These are phyloP conservation scores for Aspergillus hortae DNA, from an alignment of 2,329 filamentous ascomycete genomes.

Conservation along the genomic window DNA sequence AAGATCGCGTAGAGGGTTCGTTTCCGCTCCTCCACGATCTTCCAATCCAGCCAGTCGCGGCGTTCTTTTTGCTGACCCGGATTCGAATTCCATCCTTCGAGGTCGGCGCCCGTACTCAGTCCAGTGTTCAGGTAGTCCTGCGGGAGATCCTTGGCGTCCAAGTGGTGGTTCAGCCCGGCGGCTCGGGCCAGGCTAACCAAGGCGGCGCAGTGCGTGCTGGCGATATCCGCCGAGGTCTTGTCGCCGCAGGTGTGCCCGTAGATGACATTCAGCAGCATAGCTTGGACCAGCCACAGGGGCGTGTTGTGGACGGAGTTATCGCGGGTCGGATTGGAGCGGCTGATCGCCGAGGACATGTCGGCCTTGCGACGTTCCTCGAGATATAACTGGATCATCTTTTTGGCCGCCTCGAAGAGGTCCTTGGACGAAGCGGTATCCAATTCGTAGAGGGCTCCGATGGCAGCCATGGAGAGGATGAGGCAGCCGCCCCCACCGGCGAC, in stretches of 20 bases:
- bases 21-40: constrained; percentile 82
- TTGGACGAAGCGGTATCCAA: constrained; percentile 74
- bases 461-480: constrained; percentile 80
- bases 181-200: constrained; percentile 87
- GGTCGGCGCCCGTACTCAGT: constrained; percentile 44
- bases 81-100: constrained; percentile 34
- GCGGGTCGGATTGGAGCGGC: constrained; percentile 48
- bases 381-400: constrained; percentile 92
- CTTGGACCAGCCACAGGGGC: constrained; percentile 91
- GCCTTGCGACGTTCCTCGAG: constrained; percentile 86
- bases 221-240: constrained; percentile 84
- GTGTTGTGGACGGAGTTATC: constrained; percentile 69
- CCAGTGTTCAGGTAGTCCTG: constrained; percentile 43
- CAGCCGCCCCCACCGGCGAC: constrained; percentile 78
- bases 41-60: constrained; percentile 83
- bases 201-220: constrained; percentile 85
- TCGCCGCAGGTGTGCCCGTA: constrained; percentile 95
- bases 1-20: constrained; percentile 90
- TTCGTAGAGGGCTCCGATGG: constrained; percentile 84
- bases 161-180: constrained; percentile 64
- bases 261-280: constrained; percentile 93
- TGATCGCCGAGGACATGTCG: constrained; percentile 64
- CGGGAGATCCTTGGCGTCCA: constrained; percentile 35
- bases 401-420: constrained; percentile 86
- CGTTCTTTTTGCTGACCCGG: constrained; percentile 32